phyloP scores from a whole-genome alignment of 371 early-diverging fungal species.

The Mortierella sp. region DNA sequence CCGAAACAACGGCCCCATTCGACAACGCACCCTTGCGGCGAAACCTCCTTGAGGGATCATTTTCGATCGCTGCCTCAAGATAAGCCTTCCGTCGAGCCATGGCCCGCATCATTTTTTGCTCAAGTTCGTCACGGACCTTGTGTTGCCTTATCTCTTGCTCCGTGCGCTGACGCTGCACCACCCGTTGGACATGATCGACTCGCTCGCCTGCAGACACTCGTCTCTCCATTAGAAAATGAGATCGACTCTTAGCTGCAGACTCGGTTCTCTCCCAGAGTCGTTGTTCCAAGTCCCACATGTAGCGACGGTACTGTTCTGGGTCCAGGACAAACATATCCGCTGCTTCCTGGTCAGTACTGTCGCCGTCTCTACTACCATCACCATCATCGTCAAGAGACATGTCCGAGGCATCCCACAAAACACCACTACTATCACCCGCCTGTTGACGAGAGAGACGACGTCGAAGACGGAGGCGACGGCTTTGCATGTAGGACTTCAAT shows the following conservation, averaged over 20 bases:
- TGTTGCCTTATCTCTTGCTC: constrained; percentile 39
- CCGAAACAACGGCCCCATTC: not conserved
- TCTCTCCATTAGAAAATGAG: constrained; percentile 39
- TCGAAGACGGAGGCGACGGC: constrained; percentile 32
- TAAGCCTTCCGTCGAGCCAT: constrained; percentile 44
- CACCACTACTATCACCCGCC: constrained; percentile 3
- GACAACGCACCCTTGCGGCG: constrained; percentile 16
- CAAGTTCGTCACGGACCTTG: constrained; percentile 35
- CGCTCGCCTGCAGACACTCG: constrained; percentile 31
- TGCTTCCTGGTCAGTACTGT: no score
- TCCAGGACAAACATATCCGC: constrained; percentile 8
- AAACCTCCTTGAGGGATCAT: constrained; percentile 49
- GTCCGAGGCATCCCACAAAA: constrained; percentile 29
- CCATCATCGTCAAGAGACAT: constrained; percentile 24
- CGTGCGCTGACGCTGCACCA: constrained; percentile 37
- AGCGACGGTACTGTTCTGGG: constrained; percentile 22
- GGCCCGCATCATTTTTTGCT: constrained; percentile 51
- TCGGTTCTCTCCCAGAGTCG: constrained; percentile 29
- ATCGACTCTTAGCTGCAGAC: constrained; percentile 40
- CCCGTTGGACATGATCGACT: constrained; percentile 36
- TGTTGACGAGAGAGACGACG: constrained; percentile 19
- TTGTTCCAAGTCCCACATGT: constrained; percentile 40
- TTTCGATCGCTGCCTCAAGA: constrained; percentile 48
- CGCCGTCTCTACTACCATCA: not conserved
- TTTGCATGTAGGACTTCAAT: constrained; percentile 35